Evolutionary conservation across 164 flowering plant species (phyloP), one percentile per base, ranked within the genome.

Genomic region (Dillenia suffruticosa): DNA sequence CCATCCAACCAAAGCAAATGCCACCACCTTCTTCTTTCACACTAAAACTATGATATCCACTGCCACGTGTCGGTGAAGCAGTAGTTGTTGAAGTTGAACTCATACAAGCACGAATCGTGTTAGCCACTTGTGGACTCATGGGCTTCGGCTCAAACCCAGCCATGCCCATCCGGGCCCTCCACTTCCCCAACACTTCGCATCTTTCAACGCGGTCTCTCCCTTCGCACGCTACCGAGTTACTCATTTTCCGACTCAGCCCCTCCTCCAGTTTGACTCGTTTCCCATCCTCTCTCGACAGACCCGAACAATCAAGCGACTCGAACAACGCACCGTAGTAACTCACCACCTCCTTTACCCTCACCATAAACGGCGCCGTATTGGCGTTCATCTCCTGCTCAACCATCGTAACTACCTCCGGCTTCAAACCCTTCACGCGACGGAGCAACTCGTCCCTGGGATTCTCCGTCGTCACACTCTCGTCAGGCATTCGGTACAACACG

Each of bases 91-190:
- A 83, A 79, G 60, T 68, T 66, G 81, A 63, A 57, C 65, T 77
- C 58, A 87, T 70, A 51, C 76, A 64, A 0, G 59, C 32, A 13
- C 70, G 71, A 64, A 88, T 43, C 19, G 79, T 76, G 57, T 85
- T 89, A 10, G 80, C 74, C 0, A 85, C 68, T 47, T 49, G 66
- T 63, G 68, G 83, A 61, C 88, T 65, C 75, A 85, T 40, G 10
- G 78, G 82, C 44, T 57, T 70, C 49, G 74, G 43, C 71, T 67
- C 63, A 73, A 93, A 88, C 75, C 98, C 98, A 47, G 98, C 98
- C 98, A 93, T 93, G 8, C 88, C 69, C 89, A 93, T 79, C 61
- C 98, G 70, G 64, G 97, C 92, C 70, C 96, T 76, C 98, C 98
- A 93, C 81, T 93, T 93, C 15, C 98, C 98, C 47, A 81, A 84